These are phyloP conservation scores for Eucalyptus sp. DNA, from an alignment of 345 rosid species.

Conservation along the genomic window DNA sequence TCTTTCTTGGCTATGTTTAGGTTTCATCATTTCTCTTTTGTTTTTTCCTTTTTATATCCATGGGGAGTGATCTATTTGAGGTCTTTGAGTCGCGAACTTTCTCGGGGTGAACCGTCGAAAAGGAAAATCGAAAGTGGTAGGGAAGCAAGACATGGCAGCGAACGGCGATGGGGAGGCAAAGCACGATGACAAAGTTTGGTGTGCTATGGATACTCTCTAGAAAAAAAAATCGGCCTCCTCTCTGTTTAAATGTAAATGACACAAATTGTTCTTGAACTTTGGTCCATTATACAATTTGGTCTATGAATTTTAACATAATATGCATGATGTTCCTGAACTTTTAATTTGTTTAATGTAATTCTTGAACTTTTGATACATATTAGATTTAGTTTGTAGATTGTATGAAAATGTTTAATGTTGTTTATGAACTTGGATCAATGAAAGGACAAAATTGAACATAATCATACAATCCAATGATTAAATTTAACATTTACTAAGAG, in stretches of 20 bases:
- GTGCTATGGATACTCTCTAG: background rate
- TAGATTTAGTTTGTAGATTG: no score
- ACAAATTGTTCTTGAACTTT: no score
- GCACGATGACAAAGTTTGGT: background rate
- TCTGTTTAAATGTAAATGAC: background rate
- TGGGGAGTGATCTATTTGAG: background rate
- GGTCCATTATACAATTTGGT: background rate
- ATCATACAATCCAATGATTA: rapidly evolving
- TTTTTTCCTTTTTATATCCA: background rate
- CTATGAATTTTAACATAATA: no score
- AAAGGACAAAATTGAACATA: background rate
- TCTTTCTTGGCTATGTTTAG: background rate
- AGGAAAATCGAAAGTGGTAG: background rate
- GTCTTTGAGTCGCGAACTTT: background rate
- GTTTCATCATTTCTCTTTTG: background rate
- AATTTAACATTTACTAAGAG: no score
- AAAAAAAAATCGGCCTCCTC: background rate
- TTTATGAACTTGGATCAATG: background rate
- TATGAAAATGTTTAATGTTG: no score
- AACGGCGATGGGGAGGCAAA: background rate
- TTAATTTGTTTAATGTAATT: no score
- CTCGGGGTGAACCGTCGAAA: background rate
- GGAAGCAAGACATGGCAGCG: background rate
- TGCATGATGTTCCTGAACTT: rapidly evolving
- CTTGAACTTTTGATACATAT: no score